phyloP scores from a whole-genome alignment of 1,139 yeast species.

The Geotrichum reessii region DNA sequence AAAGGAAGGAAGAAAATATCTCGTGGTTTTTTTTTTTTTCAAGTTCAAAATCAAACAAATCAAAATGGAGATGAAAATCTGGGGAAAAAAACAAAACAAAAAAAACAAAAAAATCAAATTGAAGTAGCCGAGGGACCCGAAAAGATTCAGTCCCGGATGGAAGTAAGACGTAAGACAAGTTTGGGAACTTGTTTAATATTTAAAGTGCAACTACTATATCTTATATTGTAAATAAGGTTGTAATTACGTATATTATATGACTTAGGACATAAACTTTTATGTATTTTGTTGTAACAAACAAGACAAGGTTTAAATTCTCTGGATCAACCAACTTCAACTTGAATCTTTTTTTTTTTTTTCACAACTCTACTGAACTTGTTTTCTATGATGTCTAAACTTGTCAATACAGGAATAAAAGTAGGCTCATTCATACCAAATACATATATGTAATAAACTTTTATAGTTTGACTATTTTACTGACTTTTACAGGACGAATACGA shows the following conservation, averaged over 20 bases:
- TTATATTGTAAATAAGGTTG: neutral
- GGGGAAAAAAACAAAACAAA: constrained; percentile 1
- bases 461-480: neutral
- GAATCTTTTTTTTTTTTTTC: neutral
- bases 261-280: no score
- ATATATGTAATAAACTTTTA: no score
- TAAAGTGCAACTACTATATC: neutral
- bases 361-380: no score
- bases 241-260: no score
- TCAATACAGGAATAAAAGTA: constrained; percentile 5
- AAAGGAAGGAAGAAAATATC: neutral
- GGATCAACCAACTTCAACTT: neutral
- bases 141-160: neutral
- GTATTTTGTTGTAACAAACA: no score
- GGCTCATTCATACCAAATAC: no score
- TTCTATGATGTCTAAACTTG: neutral
- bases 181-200: no score
- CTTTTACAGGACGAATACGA: neutral
- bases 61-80: neutral
- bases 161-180: neutral
- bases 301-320: no score
- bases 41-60: neutral
- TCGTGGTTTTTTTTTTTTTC: neutral
- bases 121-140: neutral
- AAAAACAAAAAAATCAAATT: no score